Percentiles rank a stretch among this genome's conserved stretches.
These are phyloP conservation scores for Wickerhamiella vanderwaltii DNA, from an alignment of 805 yeast species.

Conservation along the genomic window DNA sequence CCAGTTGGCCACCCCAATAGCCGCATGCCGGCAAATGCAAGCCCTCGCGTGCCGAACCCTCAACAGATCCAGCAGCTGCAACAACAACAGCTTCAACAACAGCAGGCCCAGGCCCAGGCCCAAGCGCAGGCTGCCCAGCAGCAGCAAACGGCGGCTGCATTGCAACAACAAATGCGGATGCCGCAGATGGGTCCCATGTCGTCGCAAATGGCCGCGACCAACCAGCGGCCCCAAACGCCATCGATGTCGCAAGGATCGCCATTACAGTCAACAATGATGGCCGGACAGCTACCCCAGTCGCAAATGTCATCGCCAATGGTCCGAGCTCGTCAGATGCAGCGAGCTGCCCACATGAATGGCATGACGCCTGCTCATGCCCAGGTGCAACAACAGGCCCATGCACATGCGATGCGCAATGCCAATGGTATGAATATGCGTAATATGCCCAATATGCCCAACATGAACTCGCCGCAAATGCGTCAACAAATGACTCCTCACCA, in stretches of 20 bases:
- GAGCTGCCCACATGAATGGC: conserved; percentile 10
- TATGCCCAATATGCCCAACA: background rate
- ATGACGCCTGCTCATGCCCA: conserved; percentile 14
- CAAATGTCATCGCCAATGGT: conserved; percentile 2
- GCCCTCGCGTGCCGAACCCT: conserved; percentile 11
- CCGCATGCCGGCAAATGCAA: background rate
- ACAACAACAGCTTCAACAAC: conserved; percentile 8
- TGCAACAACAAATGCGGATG: conserved; percentile 8
- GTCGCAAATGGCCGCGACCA: conserved; percentile 12
- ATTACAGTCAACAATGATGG: too few relatives aligned
- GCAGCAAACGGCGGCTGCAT: too few relatives aligned
- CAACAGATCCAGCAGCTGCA: conserved; percentile 11
- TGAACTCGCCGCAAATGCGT: conserved; percentile 2
- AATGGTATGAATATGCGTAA: background rate
- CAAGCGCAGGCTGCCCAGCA: conserved; percentile 11
- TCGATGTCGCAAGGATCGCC: background rate
- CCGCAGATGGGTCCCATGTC: conserved; percentile 11
- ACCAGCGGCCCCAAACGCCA: background rate
- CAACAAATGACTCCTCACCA: background rate
- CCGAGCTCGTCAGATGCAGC: conserved; percentile 6
- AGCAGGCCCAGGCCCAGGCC: conserved; percentile 12
- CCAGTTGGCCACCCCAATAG: conserved; percentile 8
- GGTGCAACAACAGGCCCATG: conserved; percentile 14
- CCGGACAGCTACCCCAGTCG: conserved; percentile 12
- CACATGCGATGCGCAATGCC: conserved; percentile 12